Percentiles rank a stretch among this genome's conserved stretches.
Evolutionary conservation across 345 rosid species (phyloP).

Genomic region (Linum trigynum): DNA sequence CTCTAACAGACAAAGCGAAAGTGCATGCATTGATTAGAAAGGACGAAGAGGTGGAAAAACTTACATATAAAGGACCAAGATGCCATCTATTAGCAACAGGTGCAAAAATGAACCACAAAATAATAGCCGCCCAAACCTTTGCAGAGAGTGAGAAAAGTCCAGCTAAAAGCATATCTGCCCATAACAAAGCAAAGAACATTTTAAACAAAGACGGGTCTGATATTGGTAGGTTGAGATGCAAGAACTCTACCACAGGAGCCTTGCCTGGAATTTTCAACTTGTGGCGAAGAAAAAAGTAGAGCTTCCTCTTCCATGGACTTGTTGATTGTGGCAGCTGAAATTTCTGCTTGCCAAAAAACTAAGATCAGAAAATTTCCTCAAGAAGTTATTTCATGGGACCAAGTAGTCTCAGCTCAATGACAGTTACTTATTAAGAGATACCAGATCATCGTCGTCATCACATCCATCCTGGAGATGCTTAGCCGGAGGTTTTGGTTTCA

Average conservation of each 20-base stretch:
- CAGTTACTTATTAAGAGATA: slow-evolving; percentile 15
- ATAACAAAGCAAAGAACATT: slow-evolving; percentile 16
- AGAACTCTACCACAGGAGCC: slow-evolving; percentile 12
- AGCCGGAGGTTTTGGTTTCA: slow-evolving; percentile 61
- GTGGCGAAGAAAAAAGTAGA: slow-evolving; percentile 47
- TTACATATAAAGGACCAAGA: slow-evolving; percentile 76
- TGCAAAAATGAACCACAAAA: slow-evolving; percentile 72
- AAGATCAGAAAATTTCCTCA: background rate
- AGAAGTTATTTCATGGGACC: background rate
- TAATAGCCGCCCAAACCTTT: slow-evolving; percentile 48
- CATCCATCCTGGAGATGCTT: slow-evolving; percentile 36
- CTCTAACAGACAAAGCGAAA: too few species aligned
- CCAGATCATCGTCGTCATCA: slow-evolving; percentile 61
- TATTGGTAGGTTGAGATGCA: slow-evolving; percentile 6
- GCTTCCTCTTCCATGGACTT: slow-evolving; percentile 63
- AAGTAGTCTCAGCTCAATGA: slow-evolving; percentile 7
- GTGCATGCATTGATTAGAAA: background rate
- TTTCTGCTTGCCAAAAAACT: slow-evolving; percentile 34
- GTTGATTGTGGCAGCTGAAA: slow-evolving; percentile 68
- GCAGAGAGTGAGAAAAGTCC: slow-evolving; percentile 59
- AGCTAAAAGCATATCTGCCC: slow-evolving; percentile 66
- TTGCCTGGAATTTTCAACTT: slow-evolving; percentile 74
- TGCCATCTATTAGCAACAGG: slow-evolving; percentile 77
- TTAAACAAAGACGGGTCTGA: slow-evolving; percentile 15
- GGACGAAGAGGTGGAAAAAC: slow-evolving; percentile 21